Evolutionary conservation across 176 grass and related monocot species (phyloP), one percentile per base, ranked within the genome.

Genomic region (Carex myosuroides): DNA sequence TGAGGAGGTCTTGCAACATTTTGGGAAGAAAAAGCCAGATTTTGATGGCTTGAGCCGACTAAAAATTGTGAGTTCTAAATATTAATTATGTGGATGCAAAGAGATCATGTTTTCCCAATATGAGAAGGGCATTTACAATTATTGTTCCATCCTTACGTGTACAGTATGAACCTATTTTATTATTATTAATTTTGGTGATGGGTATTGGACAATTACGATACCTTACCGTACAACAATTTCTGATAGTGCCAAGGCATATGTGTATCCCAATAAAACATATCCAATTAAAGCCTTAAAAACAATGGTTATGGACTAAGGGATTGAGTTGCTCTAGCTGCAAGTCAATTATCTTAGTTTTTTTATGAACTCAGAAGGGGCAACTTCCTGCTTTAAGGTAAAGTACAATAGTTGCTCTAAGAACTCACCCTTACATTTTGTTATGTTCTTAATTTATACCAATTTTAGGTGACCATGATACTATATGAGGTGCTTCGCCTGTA

Each of bases 401-500:
- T 22, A 39, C 13, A 6, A 11, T 17, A 33, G 42, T 18, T 56
- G 26, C 41, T 56, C 8, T 33, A n/a, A 30, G 13, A 3, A 33
- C 72, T 74, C 56, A 12, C 21, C 78, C 32, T 81, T 5, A 61
- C 24, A 69, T 16, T 48, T 83, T 29, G 30, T 12, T 76, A 57
- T 77, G 44, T 69, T 87, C n/a, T 65, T 3, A 7, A 14, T 4
- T n/a, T 24, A 66, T 54, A 30, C 30, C 11, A 42, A 22, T 81
- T 58, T 10, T 63, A 97, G 92, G 92, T 94, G 54, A 88, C 83
- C 10, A 92, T 89, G 92, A 86, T 97, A 63, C 7, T 94, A 6
- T 83, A 97, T 6, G 92, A 97, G 90, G 90, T 94, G 55, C 92
- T 97, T 53, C 83, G 88, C 13, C 55, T 92, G 18, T 97, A 97